These are phyloP conservation scores for Logfia minima DNA, from an alignment of 129 eudicot species.

Conservation along the genomic window DNA sequence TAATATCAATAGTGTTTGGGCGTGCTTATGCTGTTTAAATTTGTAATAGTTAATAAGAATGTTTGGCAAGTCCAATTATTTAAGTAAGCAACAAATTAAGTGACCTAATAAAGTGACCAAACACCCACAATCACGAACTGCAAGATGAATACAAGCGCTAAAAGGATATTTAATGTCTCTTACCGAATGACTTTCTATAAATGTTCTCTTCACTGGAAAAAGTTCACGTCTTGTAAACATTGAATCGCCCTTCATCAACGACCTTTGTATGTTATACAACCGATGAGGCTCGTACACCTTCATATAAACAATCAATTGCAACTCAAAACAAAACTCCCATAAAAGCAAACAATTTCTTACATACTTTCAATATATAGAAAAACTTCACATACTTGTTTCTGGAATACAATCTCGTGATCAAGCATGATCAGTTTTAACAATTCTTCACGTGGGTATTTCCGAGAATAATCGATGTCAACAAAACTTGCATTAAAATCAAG, in stretches of 20 bases:
- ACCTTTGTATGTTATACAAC: conserved; percentile 38
- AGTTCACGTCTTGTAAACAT: conserved; percentile 27
- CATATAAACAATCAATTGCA: neutral
- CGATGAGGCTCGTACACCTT: conserved; percentile 57
- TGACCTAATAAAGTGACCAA: neutral
- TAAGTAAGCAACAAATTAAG: neutral
- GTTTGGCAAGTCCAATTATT: neutral
- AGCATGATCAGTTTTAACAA: conserved; percentile 41
- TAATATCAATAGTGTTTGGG: neutral
- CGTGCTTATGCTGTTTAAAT: neutral
- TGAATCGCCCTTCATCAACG: conserved; percentile 37
- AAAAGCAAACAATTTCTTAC: neutral
- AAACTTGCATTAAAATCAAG: conserved; percentile 36
- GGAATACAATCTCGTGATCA: conserved; percentile 47
- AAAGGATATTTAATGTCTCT: neutral
- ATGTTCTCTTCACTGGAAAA: conserved; percentile 28
- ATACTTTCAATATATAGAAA: neutral
- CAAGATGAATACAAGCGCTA: neutral
- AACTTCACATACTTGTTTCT: conserved; percentile 43
- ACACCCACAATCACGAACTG: neutral
- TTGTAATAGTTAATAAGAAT: neutral
- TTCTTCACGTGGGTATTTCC: conserved; percentile 30
- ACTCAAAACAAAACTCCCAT: conserved; percentile 2
- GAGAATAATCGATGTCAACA: conserved; percentile 28
- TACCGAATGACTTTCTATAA: conserved; percentile 30